Evolutionary conservation across 2,329 filamentous ascomycete genomes (phyloP).

Genomic region (Pseudocercospora eumusae): DNA sequence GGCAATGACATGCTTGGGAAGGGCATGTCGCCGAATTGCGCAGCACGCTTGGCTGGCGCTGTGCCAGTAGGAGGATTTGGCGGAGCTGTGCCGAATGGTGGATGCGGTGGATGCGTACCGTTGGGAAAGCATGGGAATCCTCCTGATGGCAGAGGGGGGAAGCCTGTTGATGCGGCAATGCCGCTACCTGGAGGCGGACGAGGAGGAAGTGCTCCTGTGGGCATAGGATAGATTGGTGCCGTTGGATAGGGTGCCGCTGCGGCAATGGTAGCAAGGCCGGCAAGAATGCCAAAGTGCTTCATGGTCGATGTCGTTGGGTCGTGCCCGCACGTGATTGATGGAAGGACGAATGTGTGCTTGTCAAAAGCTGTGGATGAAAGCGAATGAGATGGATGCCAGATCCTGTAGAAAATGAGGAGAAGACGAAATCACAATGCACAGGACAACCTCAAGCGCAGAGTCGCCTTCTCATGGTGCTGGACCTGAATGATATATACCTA

Average conservation of each 20-base stretch:
- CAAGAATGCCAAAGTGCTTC: slow-evolving; percentile 21
- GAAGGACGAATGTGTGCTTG: slow-evolving; percentile 3
- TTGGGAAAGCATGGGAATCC: slow-evolving; percentile 1
- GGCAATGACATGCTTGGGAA: slow-evolving; percentile 7
- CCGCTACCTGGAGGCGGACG: background rate
- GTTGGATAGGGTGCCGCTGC: slow-evolving; percentile 19
- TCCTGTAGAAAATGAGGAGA: slow-evolving; percentile 14
- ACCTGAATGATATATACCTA: background rate
- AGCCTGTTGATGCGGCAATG: slow-evolving; percentile 4
- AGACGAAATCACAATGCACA: background rate
- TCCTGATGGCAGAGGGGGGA: background rate
- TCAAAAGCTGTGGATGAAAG: slow-evolving; percentile 8
- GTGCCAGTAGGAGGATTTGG: slow-evolving; percentile 10
- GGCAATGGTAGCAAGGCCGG: slow-evolving; percentile 39
- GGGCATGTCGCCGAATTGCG: background rate
- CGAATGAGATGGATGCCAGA: slow-evolving; percentile 21
- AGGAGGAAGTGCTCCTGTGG: slow-evolving; percentile 1
- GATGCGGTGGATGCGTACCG: background rate
- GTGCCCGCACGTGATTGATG: background rate
- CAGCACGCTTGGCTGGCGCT: slow-evolving; percentile 4
- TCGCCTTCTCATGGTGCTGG: background rate
- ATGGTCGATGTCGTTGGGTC: slow-evolving; percentile 8
- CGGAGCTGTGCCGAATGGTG: slow-evolving; percentile 5
- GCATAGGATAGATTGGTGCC: slow-evolving; percentile 2
- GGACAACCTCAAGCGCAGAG: background rate